Evolutionary conservation across 2,329 filamentous ascomycete species (phyloP).

Genomic region (Monosporascus cannonballus): DNA sequence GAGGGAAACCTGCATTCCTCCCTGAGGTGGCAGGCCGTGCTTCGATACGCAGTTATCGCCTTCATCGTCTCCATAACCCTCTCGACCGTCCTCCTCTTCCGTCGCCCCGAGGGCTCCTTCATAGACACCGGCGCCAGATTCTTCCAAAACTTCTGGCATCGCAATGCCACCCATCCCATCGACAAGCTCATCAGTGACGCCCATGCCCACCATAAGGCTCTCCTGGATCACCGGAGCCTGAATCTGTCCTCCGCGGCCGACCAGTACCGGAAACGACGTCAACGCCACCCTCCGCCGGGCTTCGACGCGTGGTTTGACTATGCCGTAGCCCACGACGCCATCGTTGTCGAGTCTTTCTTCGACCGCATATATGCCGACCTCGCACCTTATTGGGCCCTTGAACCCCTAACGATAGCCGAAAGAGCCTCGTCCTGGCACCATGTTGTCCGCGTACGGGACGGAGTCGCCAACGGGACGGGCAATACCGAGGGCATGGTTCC

Average conservation of each 20-base stretch:
- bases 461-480: conserved; percentile 33
- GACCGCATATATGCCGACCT: conserved; percentile 59
- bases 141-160: conserved; percentile 19
- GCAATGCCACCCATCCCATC: conserved; percentile 38
- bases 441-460: conserved; percentile 42
- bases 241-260: conserved; percentile 46
- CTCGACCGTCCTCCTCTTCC: conserved; percentile 16
- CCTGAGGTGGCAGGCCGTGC: conserved; percentile 12
- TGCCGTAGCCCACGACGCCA: conserved; percentile 43
- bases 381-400: conserved; percentile 53
- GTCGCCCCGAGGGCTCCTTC: conserved; percentile 15
- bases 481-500: conserved; percentile 33
- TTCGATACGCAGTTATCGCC: conserved; percentile 15
- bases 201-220: conserved; percentile 33
- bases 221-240: conserved; percentile 39
- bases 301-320: conserved; percentile 56
- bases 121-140: conserved; percentile 11
- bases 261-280: conserved; percentile 49
- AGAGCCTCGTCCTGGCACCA: conserved; percentile 38
- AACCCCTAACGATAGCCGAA: conserved; percentile 32
- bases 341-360: conserved; percentile 58
- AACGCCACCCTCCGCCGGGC: conserved; percentile 57
- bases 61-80: conserved; percentile 17
- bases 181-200: conserved; percentile 42
- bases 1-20: conserved; percentile 10